Evolutionary conservation across 2,329 filamentous ascomycete species (phyloP).

Genomic region (Penicillium frequentans): DNA sequence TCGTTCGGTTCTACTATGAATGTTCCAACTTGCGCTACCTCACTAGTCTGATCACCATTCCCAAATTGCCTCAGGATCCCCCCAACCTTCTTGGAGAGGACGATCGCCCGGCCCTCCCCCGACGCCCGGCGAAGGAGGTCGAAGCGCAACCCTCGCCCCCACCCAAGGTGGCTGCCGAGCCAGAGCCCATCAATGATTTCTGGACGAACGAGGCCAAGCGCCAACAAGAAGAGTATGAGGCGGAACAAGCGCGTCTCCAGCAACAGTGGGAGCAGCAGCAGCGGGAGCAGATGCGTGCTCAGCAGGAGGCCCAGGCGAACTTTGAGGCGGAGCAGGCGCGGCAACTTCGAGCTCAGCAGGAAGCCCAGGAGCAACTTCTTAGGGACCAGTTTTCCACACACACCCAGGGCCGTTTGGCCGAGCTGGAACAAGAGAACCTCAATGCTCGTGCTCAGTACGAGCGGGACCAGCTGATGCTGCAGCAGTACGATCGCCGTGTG

Average conservation of each 20-base stretch:
- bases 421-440: slow-evolving; percentile 91
- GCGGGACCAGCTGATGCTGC: slow-evolving; percentile 92
- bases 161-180: slow-evolving; percentile 69
- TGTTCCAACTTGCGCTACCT: slow-evolving; percentile 97
- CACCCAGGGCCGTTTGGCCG: slow-evolving; percentile 91
- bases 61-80: slow-evolving; percentile 90
- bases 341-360: slow-evolving; percentile 80
- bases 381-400: slow-evolving; percentile 89
- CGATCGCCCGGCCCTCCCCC: slow-evolving; percentile 79
- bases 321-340: slow-evolving; percentile 98
- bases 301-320: slow-evolving; percentile 84
- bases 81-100: slow-evolving; percentile 86
- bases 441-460: slow-evolving; percentile 94
- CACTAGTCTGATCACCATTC: slow-evolving; percentile 92
- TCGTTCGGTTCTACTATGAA: slow-evolving; percentile 98
- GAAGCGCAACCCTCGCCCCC: slow-evolving; percentile 68
- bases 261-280: slow-evolving; percentile 83
- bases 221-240: slow-evolving; percentile 92
- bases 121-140: slow-evolving; percentile 69
- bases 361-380: slow-evolving; percentile 88
- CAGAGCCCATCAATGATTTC: slow-evolving; percentile 94
- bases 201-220: slow-evolving; percentile 92
- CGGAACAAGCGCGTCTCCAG: slow-evolving; percentile 85
- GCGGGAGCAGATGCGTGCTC: slow-evolving; percentile 75
- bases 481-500: slow-evolving; percentile 93